These are phyloP conservation scores for Seiridium unicorne DNA, from an alignment of 2,329 filamentous ascomycete genomes.

Conservation along the genomic window DNA sequence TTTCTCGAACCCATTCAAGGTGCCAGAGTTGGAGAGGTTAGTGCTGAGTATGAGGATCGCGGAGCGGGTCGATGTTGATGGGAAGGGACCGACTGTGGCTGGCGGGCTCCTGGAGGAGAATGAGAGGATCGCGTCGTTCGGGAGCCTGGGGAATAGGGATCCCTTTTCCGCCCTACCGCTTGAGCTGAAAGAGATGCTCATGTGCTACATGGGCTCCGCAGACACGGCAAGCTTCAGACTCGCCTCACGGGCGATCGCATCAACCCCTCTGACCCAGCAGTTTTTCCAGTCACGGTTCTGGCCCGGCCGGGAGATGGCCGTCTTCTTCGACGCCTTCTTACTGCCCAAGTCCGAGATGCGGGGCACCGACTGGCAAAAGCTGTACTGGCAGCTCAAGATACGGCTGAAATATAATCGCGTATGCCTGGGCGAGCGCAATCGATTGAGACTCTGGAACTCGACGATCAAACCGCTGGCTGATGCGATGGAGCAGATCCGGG, in stretches of 20 bases:
- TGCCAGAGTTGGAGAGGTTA: slow-evolving; percentile 17
- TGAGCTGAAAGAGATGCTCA: slow-evolving; percentile 20
- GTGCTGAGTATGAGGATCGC: slow-evolving; percentile 12
- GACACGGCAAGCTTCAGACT: slow-evolving; percentile 16
- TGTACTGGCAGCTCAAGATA: slow-evolving; percentile 16
- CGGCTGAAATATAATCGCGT: slow-evolving; percentile 14
- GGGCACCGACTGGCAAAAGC: slow-evolving; percentile 17
- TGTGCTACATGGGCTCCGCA: slow-evolving; percentile 15
- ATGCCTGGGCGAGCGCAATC: slow-evolving; percentile 20
- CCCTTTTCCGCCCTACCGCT: slow-evolving; percentile 17
- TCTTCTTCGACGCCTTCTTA: slow-evolving; percentile 22
- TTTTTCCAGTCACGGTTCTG: slow-evolving; percentile 24
- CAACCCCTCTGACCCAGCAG: slow-evolving; percentile 15
- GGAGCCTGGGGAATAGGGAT: slow-evolving; percentile 6
- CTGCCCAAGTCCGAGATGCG: slow-evolving; percentile 9
- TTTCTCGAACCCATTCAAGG: slow-evolving; percentile 18
- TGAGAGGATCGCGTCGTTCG: background rate
- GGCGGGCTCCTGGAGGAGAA: background rate
- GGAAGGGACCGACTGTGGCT: background rate
- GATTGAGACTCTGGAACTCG: slow-evolving; percentile 21
- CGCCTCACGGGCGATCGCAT: slow-evolving; percentile 19
- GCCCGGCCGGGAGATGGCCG: slow-evolving; percentile 18
- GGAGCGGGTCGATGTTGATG: background rate
- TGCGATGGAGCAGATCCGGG: slow-evolving; percentile 14
- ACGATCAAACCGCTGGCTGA: slow-evolving; percentile 16